Percentiles rank a stretch among this genome's conserved stretches.
Conservation (phyloP, 2,329 filamentous ascomycete species). For the Cytospora piceae region DNA sequence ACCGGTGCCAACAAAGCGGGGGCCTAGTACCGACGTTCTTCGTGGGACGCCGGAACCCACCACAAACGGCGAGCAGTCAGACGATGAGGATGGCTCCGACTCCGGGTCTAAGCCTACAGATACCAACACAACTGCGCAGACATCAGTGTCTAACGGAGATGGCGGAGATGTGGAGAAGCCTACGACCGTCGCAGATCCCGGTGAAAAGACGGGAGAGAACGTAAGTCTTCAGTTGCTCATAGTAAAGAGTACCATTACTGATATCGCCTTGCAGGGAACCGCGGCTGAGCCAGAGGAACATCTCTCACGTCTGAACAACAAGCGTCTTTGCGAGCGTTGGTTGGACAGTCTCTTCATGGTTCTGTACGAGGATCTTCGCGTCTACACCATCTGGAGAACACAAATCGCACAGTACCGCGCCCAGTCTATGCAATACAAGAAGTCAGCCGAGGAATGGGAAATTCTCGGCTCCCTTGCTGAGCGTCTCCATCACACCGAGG, state of each 20-base stretch:
- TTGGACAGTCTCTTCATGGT: conserved; percentile 99
- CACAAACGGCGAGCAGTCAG: conserved; percentile 49
- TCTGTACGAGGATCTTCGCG: conserved; percentile 93
- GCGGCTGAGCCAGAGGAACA: conserved; percentile 63
- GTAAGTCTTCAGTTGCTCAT: conserved; percentile 47
- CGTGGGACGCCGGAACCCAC: conserved; percentile 68
- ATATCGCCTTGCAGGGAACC: conserved; percentile 52
- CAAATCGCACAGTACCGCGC: conserved; percentile 95
- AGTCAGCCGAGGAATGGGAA: conserved; percentile 97
- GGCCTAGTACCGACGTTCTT: conserved; percentile 78
- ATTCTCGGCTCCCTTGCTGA: conserved; percentile 92
- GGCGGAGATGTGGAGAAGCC: conserved; percentile 71
- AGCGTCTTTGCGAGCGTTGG: conserved; percentile 96
- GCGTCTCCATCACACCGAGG: conserved; percentile 87
- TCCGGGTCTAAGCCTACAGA: conserved; percentile 34
- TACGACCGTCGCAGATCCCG: conserved; percentile 75
- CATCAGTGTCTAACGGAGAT: conserved; percentile 42
- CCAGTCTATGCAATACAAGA: conserved; percentile 94
- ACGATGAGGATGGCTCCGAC: conserved; percentile 37
- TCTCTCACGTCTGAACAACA: conserved; percentile 93
- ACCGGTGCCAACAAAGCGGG: conserved; percentile 59
- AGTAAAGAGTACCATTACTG: conserved; percentile 32
- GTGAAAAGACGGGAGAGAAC: conserved; percentile 77
- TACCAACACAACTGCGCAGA: conserved; percentile 35
- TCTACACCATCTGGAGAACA: conserved; percentile 99